These are phyloP conservation scores for Cryptosporidium canis DNA, from an alignment of 169 alveolate genomes.

Conservation along the genomic window DNA sequence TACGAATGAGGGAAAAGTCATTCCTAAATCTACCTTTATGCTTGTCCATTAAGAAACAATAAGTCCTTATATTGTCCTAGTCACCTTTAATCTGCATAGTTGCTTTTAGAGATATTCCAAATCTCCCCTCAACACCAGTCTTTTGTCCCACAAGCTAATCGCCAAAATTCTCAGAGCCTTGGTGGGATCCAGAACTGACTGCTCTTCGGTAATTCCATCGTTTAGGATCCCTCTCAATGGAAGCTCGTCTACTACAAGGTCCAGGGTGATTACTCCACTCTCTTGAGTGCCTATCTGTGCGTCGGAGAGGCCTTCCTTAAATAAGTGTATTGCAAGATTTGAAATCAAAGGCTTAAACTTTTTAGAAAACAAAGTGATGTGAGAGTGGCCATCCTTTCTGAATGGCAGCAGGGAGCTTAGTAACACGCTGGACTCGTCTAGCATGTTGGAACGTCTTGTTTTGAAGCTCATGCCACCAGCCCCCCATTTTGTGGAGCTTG, in stretches of 20 bases:
- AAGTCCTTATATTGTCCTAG: neutral
- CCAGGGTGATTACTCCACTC: neutral
- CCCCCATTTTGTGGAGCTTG: neutral
- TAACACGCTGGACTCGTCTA: neutral
- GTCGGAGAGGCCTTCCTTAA: neutral
- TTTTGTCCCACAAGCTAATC: neutral
- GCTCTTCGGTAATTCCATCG: neutral
- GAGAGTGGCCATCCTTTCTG: slow-evolving; percentile 33
- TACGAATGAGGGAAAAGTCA: neutral
- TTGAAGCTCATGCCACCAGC: no score
- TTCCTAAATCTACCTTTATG: neutral
- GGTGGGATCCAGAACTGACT: neutral
- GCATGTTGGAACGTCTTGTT: neutral
- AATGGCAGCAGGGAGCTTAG: neutral
- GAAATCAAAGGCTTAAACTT: slow-evolving; percentile 28
- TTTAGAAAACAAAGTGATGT: slow-evolving; percentile 33
- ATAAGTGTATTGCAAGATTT: neutral
- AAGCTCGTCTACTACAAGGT: neutral
- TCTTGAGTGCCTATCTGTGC: neutral
- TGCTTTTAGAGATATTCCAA: slow-evolving; percentile 4
- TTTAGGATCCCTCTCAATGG: slow-evolving; percentile 3
- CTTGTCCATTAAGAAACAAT: neutral
- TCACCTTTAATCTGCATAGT: neutral
- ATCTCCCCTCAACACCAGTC: neutral
- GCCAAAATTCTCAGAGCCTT: slow-evolving; percentile 2